These are phyloP conservation scores for Leptodontidium sp. DNA, from an alignment of 2,329 filamentous ascomycete species.

Conservation along the genomic window DNA sequence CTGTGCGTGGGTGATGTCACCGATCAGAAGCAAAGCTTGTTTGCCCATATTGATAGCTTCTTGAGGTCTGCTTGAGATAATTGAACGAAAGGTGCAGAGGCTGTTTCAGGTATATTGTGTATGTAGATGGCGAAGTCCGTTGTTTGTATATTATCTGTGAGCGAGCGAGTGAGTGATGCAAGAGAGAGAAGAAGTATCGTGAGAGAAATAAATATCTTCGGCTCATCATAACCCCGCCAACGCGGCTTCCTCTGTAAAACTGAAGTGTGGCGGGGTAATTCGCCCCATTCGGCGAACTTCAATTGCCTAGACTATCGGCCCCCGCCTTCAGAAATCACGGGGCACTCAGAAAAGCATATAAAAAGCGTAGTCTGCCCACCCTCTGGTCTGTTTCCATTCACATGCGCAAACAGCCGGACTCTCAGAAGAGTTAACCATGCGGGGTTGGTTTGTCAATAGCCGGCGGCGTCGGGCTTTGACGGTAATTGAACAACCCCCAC, in stretches of 20 bases:
- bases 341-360: background rate
- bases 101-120: background rate
- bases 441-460: constrained; percentile 14
- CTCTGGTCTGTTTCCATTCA: background rate
- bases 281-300: background rate
- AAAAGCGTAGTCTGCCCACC: too few relatives aligned
- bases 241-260: background rate
- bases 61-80: background rate
- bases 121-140: background rate
- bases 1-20: constrained; percentile 37
- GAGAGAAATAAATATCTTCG: constrained; percentile 15
- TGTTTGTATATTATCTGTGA: background rate
- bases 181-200: background rate
- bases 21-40: constrained; percentile 41
- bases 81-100: background rate
- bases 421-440: background rate
- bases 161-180: background rate
- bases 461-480: constrained; percentile 17
- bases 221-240: constrained; percentile 14
- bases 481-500: background rate
- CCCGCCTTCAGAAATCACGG: background rate
- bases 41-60: constrained; percentile 20
- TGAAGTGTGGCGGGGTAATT: constrained; percentile 9
- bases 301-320: constrained; percentile 10
- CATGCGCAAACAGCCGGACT: background rate